Conservation (phyloP, 306 rosid genomes). For the Astragalus glycyphyllos region DNA sequence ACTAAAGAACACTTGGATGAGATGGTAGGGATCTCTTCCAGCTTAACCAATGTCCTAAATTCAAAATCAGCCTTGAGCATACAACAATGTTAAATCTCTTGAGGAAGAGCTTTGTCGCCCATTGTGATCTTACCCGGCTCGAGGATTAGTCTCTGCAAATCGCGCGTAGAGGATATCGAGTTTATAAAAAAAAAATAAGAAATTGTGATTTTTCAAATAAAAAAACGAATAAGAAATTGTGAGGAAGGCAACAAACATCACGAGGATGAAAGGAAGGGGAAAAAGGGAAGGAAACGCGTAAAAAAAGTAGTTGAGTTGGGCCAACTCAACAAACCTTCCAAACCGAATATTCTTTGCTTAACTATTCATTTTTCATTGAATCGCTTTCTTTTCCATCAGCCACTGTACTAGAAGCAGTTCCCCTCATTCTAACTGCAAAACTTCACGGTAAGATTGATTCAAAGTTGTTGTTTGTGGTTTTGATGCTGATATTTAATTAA, state of each 20-base stretch:
- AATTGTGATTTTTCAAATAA: neutral
- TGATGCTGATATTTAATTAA: neutral
- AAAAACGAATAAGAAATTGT: too few relatives aligned
- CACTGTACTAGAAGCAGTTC: slow-evolving; percentile 30
- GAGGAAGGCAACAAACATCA: slow-evolving; percentile 15
- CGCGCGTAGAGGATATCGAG: too few relatives aligned
- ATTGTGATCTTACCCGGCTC: too few relatives aligned
- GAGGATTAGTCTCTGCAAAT: too few relatives aligned
- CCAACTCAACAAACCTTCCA: slow-evolving; percentile 35
- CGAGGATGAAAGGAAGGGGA: neutral
- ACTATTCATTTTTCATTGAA: neutral
- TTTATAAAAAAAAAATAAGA: slow-evolving; percentile 7
- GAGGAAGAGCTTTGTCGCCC: too few relatives aligned
- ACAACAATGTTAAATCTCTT: too few relatives aligned
- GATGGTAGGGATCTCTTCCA: too few relatives aligned
- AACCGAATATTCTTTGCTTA: slow-evolving; percentile 49
- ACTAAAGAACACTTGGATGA: too few relatives aligned
- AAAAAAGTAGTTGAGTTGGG: neutral
- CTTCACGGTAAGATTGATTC: slow-evolving; percentile 24
- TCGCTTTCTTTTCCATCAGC: slow-evolving; percentile 18
- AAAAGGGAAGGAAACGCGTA: neutral
- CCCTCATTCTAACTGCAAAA: slow-evolving; percentile 19
- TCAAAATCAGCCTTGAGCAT: too few relatives aligned
- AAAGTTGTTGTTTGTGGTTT: neutral
- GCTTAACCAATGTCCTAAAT: too few relatives aligned